These are phyloP conservation scores for Podosphaera xanthii DNA, from an alignment of 2,329 filamentous ascomycete species.

Conservation along the genomic window DNA sequence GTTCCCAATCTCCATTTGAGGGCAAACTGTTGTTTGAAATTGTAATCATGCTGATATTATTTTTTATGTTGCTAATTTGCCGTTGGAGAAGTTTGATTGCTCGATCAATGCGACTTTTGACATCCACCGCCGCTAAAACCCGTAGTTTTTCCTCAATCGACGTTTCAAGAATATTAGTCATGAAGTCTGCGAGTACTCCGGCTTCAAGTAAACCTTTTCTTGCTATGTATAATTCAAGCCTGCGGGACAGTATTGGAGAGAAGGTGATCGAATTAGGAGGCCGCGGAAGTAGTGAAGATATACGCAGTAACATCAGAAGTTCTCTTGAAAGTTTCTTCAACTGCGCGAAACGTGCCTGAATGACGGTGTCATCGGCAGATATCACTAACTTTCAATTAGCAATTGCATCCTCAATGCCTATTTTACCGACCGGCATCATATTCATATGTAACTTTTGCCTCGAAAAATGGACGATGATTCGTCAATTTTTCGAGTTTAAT, in stretches of 20 bases:
- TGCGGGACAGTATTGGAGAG: conserved; percentile 64
- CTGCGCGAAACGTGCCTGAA: conserved; percentile 50
- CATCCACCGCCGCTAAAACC: conserved; percentile 57
- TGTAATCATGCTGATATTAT: conserved; percentile 65
- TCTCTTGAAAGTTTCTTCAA: conserved; percentile 72
- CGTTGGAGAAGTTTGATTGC: conserved; percentile 67
- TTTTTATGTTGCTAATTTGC: conserved; percentile 66
- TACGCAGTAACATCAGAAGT: conserved; percentile 59
- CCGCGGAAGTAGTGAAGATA: conserved; percentile 65
- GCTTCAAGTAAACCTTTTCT: conserved; percentile 65
- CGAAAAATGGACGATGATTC: conserved; percentile 66
- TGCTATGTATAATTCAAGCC: conserved; percentile 70
- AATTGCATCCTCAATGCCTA: background rate
- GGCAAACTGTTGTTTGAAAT: conserved; percentile 42
- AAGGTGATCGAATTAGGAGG: conserved; percentile 39
- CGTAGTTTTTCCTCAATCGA: conserved; percentile 79
- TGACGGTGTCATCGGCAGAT: conserved; percentile 32
- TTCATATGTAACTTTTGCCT: conserved; percentile 52
- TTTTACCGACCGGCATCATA: conserved; percentile 38
- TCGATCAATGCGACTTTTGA: conserved; percentile 55
- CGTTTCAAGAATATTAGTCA: conserved; percentile 78
- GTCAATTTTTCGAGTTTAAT: conserved; percentile 52
- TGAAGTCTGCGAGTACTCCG: conserved; percentile 77
- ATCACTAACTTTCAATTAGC: conserved; percentile 7
- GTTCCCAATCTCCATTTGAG: conserved; percentile 31